Base-by-base conservation (phyloP, 169 alveolate genomes). In the Plasmodium gonderi region DNA sequence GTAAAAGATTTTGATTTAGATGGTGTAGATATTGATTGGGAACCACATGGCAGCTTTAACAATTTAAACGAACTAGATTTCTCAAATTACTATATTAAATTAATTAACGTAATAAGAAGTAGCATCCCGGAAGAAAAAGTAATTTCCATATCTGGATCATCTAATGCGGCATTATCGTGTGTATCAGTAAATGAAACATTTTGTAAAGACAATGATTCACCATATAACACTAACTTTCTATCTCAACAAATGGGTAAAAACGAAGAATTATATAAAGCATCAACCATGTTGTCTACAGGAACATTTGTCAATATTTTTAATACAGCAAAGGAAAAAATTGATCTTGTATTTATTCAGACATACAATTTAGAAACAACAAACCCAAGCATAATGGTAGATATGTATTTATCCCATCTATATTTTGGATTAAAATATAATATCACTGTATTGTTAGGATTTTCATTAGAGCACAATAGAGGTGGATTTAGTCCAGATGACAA, bases 1-100 rank as follows among this genome's bases (percentile, higher is more conserved):
- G 79, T 80, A 14, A 80, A 40, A 36, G 78, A 80, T 36, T 80
- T 80, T 64, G 91, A 80, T 64, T 80, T 80, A 40, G 91, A 80
- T 64, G 91, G 91, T 80, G 91, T 80, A 54, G 91, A 80, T 60
- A 80, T 80, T 80, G 91, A 80, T n/a, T 80, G 91, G 91, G 91
- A 80, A 80, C 91, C 91, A 64, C 77, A 80, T 80, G 91, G 91
- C 29, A 80, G 91, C 69, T 80, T 80, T 64, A 80, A 80, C 68
- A 80, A 80, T 40, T 68, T 80, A 80, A 80, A 80, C 69, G 91
- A 80, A 38, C 49, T 80, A n/a, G 45, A 38, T 26, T 80, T 20
- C 47, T 80, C 91, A 54, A 44, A 64, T 64, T 80, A 80, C 47
- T 80, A 80, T 65, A 64, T 80, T 60, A 80, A 80, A 80, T 80